Conservation (phyloP, 2,329 filamentous ascomycete species). For the Claviceps sp. region DNA sequence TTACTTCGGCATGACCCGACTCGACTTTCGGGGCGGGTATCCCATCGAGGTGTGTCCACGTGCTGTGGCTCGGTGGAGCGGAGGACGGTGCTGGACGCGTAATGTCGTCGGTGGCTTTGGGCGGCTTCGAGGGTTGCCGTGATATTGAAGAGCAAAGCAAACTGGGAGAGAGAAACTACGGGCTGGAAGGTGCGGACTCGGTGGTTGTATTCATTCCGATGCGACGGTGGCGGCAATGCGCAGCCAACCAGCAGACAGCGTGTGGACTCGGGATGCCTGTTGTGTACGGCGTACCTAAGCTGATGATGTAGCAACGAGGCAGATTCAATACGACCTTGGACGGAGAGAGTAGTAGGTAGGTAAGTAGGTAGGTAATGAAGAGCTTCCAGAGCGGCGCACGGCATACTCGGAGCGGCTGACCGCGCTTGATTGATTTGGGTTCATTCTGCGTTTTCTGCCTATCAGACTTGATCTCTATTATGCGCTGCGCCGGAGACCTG, state of each 20-base stretch:
- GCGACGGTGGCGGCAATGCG: constrained; percentile 10
- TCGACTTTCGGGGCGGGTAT: constrained; percentile 5
- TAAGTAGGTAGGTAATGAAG: not conserved
- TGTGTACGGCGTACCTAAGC: not conserved
- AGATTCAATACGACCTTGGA: not conserved
- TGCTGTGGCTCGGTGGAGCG: not conserved
- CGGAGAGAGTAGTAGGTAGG: not conserved
- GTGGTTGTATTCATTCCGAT: constrained; percentile 7
- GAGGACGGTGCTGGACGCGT: constrained; percentile 2
- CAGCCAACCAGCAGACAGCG: constrained; percentile 2
- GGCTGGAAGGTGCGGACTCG: constrained; percentile 1
- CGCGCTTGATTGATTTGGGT: not conserved
- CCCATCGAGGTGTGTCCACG: constrained; percentile 6
- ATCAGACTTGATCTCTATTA: not conserved
- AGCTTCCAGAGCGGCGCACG: not conserved
- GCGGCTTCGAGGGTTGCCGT: not conserved
- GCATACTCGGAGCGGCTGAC: constrained; percentile 1
- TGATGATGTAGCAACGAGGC: not conserved
- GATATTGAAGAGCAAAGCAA: not conserved
- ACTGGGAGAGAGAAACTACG: not conserved
- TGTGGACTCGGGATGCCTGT: not conserved
- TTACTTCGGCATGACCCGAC: not conserved
- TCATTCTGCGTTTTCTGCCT: not conserved
- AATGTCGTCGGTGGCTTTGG: constrained; percentile 7
- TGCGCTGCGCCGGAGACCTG: not conserved